Evolutionary conservation across 805 yeast species (phyloP).

Genomic region (Sugiyamaella valdiviana): DNA sequence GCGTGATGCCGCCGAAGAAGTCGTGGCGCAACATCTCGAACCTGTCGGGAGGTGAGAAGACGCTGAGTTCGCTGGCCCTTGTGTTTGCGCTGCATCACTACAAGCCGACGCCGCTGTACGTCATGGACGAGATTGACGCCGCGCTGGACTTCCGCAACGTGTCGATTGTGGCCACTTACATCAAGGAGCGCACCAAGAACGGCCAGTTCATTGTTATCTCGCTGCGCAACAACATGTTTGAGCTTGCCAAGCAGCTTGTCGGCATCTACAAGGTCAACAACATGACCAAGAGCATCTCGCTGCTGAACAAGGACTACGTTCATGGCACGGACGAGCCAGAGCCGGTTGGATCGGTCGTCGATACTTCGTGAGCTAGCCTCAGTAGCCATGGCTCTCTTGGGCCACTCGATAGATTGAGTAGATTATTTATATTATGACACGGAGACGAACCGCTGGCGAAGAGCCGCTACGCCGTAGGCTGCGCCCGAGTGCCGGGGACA

Average conservation of each 20-base stretch:
- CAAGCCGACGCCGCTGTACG: conserved; percentile 95
- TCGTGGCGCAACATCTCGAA: conserved; percentile 95
- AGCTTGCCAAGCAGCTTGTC: conserved; percentile 85
- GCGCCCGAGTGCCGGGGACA: conserved; percentile 15
- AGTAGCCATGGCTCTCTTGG: too few relatives aligned
- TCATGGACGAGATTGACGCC: conserved; percentile 99
- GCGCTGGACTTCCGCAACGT: conserved; percentile 96
- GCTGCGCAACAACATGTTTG: conserved; percentile 95
- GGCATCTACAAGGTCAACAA: conserved; percentile 93
- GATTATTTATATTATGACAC: conserved; percentile 1
- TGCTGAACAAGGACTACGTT: conserved; percentile 47
- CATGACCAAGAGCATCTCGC: conserved; percentile 79
- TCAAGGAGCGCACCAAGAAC: conserved; percentile 89
- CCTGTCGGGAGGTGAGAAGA: conserved; percentile 96
- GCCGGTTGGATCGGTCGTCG: not conserved
- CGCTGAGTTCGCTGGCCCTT: conserved; percentile 86
- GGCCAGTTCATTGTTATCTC: conserved; percentile 97
- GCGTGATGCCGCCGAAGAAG: conserved; percentile 99
- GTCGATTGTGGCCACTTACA: conserved; percentile 94
- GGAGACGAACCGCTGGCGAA: conserved; percentile 17
- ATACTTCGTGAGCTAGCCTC: not conserved
- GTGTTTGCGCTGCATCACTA: conserved; percentile 95
- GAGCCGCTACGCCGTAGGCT: conserved; percentile 13
- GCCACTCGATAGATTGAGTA: too few relatives aligned
- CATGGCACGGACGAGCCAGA: conserved; percentile 5